Evolutionary conservation across 225 moss, liverwort and hornwort genomes (phyloP), one percentile per base, ranked within the genome.

Genomic region (Straminergon stramineum): DNA sequence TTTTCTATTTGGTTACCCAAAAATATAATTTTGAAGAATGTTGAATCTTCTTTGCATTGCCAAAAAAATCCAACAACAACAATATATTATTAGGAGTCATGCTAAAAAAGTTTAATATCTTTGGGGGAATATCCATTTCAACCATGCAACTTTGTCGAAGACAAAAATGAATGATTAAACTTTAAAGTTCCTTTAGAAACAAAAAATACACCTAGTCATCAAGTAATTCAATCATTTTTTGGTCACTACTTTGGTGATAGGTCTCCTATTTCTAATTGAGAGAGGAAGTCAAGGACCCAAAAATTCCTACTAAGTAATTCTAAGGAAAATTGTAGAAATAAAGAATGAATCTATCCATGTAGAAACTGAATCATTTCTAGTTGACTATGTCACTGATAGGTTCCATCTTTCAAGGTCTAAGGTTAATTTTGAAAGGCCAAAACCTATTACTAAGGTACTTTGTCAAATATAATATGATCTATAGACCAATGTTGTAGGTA

Each of bases 181-280:
- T 27, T 17, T 3, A 30, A 45, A 10, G 16, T 74, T 45, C 28
- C 15, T 28, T 74, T 45, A 3, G 28, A 74, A 74, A 74, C 27
- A 43, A 75, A 24, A 45, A 11, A 75, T 31, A 4, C 31, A 48
- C 4, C 19, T 18, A 48, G 10, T 19, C 75, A 48, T 30, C 0
- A 0, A 48, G 4, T 51, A 75, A 48, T 75, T 75, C 19, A 19
- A 75, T 48, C 2, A 30, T 6, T 74, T 73, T 5, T 4, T 11
- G 2, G 7, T 18, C 11, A 30, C 11, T 74, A 19, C 1, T 4
- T 48, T 1, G 0, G 2, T 31, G 11, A 31, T 32, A 2, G 31
- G 0, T 31, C 5, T 75, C 12, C 7, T 31, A 11, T 51, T 19
- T 75, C 19, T 32, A 31, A 51, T 0, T 0, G 0, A 51, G 2